These are phyloP conservation scores for Ophiostoma sp. DNA, from an alignment of 2,329 filamentous ascomycete species.

Conservation along the genomic window DNA sequence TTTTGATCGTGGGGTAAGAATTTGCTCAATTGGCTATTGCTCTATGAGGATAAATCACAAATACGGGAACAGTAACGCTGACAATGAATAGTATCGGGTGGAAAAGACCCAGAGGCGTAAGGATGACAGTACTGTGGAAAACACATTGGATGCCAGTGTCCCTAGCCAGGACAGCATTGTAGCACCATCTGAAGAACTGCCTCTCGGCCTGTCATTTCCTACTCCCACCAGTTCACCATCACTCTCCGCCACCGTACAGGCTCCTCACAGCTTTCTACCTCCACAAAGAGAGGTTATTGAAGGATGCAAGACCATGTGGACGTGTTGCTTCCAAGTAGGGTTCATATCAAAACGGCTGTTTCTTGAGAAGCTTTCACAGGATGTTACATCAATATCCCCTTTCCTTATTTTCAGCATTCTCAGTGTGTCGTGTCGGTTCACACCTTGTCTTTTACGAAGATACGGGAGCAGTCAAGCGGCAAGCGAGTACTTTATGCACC, in stretches of 20 bases:
- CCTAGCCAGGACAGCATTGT: neutral
- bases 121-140: neutral
- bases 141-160: no score
- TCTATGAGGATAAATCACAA: neutral
- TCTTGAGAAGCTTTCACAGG: conserved; percentile 28
- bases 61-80: neutral
- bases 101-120: neutral
- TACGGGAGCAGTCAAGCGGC: conserved; percentile 29
- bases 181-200: neutral
- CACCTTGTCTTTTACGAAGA: conserved; percentile 22
- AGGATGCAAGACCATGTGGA: conserved; percentile 30
- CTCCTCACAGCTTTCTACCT: conserved; percentile 6
- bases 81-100: neutral
- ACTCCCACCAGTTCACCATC: conserved; percentile 7
- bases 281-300: conserved; percentile 29
- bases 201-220: neutral
- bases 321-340: conserved; percentile 32
- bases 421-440: conserved; percentile 22
- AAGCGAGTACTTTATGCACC: conserved; percentile 30
- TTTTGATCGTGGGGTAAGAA: conserved; percentile 19
- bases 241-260: neutral
- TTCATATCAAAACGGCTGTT: conserved; percentile 33
- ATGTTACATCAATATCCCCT: conserved; percentile 25
- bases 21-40: neutral
- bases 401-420: conserved; percentile 28